Conservation (phyloP, 2,329 filamentous ascomycete species). For the Ceratocystis destructans region DNA sequence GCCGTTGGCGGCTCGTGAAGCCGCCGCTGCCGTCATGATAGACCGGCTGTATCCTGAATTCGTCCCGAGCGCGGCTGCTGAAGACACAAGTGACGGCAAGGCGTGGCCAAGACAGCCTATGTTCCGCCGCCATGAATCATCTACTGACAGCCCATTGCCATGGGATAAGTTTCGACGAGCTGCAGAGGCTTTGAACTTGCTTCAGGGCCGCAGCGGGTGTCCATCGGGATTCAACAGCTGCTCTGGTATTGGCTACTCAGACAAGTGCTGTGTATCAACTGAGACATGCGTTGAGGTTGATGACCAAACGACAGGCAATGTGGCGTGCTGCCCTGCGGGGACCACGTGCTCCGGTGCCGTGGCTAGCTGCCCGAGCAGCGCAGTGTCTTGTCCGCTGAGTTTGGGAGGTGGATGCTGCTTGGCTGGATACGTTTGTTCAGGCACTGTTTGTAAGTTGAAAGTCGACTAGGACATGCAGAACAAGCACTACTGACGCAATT, state of each 20-base stretch:
- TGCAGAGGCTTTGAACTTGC: constrained; percentile 33
- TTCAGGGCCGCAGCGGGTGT: constrained; percentile 51
- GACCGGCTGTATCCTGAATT: constrained; percentile 20
- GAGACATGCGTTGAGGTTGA: constrained; percentile 52
- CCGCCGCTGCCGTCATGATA: constrained; percentile 25
- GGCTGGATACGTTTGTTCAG: constrained; percentile 53
- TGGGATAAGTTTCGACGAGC: constrained; percentile 29
- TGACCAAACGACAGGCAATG: constrained; percentile 49
- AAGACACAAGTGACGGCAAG: constrained; percentile 40
- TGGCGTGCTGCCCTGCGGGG: constrained; percentile 62
- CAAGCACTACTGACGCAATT: constrained; percentile 4
- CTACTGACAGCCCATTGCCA: constrained; percentile 18
- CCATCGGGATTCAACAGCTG: constrained; percentile 54
- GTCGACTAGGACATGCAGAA: not conserved
- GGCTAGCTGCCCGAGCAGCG: constrained; percentile 45
- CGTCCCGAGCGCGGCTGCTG: constrained; percentile 26
- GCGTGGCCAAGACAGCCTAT: constrained; percentile 7
- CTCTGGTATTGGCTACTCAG: constrained; percentile 46
- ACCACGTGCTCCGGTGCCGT: constrained; percentile 50
- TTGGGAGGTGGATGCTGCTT: constrained; percentile 66
- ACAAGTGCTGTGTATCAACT: constrained; percentile 58
- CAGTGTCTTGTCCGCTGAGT: constrained; percentile 49
- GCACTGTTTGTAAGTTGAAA: constrained; percentile 50
- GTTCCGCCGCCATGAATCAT: constrained; percentile 1
- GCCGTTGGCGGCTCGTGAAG: constrained; percentile 24